phyloP scores from a whole-genome alignment of 805 yeast genomes.

The Yarrowia sp. region DNA sequence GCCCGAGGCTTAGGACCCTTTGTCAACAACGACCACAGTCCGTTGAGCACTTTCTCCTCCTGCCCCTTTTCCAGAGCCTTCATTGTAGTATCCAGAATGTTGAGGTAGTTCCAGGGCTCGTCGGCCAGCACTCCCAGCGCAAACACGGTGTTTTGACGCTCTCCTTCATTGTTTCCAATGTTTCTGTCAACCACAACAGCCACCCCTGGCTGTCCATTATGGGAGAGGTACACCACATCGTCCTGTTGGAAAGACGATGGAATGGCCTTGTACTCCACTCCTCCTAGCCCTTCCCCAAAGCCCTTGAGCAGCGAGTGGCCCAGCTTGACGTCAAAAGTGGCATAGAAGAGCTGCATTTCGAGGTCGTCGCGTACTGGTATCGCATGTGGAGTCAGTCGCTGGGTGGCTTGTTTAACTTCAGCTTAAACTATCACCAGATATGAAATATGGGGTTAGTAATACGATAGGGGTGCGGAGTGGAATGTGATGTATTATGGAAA shows the following conservation, averaged over 20 bases:
- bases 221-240: constrained; percentile 35
- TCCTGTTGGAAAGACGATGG: constrained; percentile 28
- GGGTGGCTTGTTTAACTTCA: background rate
- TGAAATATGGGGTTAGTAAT: background rate
- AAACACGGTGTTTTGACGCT: constrained; percentile 26
- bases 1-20: constrained; percentile 11
- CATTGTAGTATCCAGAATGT: constrained; percentile 12
- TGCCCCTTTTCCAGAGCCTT: constrained; percentile 19
- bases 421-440: constrained; percentile 18
- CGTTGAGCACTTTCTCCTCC: constrained; percentile 23
- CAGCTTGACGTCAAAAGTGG: constrained; percentile 34
- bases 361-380: background rate
- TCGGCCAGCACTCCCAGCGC: constrained; percentile 36
- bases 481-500: too few relatives aligned
- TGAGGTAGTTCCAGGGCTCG: constrained; percentile 34
- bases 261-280: constrained; percentile 36
- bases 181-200: constrained; percentile 30
- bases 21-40: constrained; percentile 5
- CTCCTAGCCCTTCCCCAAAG: constrained; percentile 10
- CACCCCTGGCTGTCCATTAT: constrained; percentile 14
- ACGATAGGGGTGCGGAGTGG: background rate
- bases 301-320: constrained; percentile 35
- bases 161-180: constrained; percentile 5
- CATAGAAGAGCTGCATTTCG: constrained; percentile 37
- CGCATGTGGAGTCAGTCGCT: constrained; percentile 4